Evolutionary conservation across 495 filamentous ascomycete genomes (phyloP).

Genomic region (Sphaerosporella brunnea): DNA sequence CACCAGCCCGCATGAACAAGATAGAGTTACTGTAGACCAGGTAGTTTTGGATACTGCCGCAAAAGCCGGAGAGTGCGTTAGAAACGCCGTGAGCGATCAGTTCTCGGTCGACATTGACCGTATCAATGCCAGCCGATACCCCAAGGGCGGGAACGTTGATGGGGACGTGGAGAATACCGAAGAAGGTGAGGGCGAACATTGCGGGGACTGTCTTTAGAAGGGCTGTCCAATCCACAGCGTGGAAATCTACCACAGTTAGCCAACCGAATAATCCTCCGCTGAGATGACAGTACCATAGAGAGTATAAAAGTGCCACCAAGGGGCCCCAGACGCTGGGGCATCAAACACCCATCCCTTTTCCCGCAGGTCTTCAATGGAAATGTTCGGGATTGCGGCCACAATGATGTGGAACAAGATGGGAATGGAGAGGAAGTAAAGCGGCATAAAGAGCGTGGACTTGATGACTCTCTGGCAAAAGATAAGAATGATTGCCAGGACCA

Average conservation of each 20-base stretch:
- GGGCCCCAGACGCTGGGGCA: constrained; percentile 61
- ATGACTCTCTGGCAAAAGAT: constrained; percentile 54
- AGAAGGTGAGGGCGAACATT: constrained; percentile 95
- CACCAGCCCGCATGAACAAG: constrained; percentile 85
- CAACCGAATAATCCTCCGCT: neutral
- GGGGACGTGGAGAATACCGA: constrained; percentile 88
- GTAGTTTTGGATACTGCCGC: constrained; percentile 92
- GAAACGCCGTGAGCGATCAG: constrained; percentile 84
- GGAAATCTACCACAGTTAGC: constrained; percentile 39
- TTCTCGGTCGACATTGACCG: constrained; percentile 77
- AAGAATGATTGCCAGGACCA: constrained; percentile 58
- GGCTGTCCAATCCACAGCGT: constrained; percentile 60
- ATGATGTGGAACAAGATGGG: constrained; percentile 68
- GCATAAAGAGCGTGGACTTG: constrained; percentile 64
- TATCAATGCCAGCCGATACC: constrained; percentile 74
- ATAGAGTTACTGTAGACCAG: constrained; percentile 91
- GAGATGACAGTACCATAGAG: constrained; percentile 52
- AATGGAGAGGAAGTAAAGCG: constrained; percentile 69
- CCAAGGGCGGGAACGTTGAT: constrained; percentile 92
- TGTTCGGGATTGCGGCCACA: constrained; percentile 43
- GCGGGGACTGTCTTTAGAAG: constrained; percentile 67
- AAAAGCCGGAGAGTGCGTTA: constrained; percentile 70
- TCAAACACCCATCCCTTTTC: constrained; percentile 76
- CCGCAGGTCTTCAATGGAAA: constrained; percentile 46
- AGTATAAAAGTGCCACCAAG: constrained; percentile 94